Conservation (phyloP, 768 basidiomycete species). For the Hydnomerulius pinastri region DNA sequence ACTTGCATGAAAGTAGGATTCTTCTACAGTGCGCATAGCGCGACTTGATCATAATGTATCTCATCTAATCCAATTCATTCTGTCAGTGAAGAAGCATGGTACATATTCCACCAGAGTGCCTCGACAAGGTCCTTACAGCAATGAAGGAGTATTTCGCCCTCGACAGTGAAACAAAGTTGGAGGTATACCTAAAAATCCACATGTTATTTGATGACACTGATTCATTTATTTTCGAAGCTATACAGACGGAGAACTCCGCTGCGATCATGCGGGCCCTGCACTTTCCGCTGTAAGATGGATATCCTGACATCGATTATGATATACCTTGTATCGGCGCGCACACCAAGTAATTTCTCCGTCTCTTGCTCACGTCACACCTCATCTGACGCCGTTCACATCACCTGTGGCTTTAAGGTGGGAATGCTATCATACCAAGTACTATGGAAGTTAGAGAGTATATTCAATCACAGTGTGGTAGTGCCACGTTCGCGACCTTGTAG, state of each 20-base stretch:
- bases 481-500: conserved; percentile 87
- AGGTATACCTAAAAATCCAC: conserved; percentile 41
- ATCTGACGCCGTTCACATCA: conserved; percentile 1
- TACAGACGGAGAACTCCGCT: conserved; percentile 59
- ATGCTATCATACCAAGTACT: not conserved
- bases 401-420: conserved; percentile 43
- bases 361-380: too few species aligned
- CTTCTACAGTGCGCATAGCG: conserved; percentile 61
- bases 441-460: too few species aligned
- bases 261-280: conserved; percentile 68
- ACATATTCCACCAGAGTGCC: conserved; percentile 54
- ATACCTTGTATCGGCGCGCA: conserved; percentile 83
- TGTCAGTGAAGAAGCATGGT: conserved; percentile 72
- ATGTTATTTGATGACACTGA: not conserved
- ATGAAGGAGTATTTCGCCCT: conserved; percentile 70
- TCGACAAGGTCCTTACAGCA: conserved; percentile 46
- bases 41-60: not conserved
- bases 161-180: conserved; percentile 62
- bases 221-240: not conserved
- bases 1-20: conserved; percentile 85
- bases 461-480: conserved; percentile 44
- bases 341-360: conserved; percentile 51
- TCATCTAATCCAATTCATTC: not conserved
- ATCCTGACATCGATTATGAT: conserved; percentile 50
- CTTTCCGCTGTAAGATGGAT: conserved; percentile 72